These are phyloP conservation scores for Schoenoplectus tabernaemontani DNA, from an alignment of 202 grass and related monocot species.

Conservation along the genomic window DNA sequence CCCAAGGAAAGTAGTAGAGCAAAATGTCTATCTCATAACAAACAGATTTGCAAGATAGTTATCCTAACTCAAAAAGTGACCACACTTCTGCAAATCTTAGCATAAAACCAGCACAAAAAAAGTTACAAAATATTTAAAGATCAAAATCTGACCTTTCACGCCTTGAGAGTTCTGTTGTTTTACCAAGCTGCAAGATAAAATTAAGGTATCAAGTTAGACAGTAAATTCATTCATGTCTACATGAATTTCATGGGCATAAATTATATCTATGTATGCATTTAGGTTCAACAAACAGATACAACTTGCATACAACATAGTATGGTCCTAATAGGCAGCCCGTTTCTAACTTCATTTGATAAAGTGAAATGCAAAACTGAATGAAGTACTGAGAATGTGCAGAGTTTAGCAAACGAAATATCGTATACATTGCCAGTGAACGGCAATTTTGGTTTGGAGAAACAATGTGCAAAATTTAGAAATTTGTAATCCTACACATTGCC, in stretches of 20 bases:
- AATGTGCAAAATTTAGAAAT: background rate
- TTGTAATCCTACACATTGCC: background rate
- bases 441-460: background rate
- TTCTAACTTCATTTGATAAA: background rate
- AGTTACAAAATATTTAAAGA: background rate
- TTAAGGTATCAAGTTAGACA: background rate
- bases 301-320: background rate
- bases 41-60: background rate
- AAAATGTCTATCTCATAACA: background rate
- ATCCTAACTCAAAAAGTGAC: background rate
- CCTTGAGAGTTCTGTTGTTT: slow-evolving; percentile 86
- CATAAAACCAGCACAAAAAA: background rate
- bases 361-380: background rate
- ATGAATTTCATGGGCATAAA: background rate
- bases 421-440: background rate
- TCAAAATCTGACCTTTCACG: slow-evolving; percentile 63
- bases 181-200: slow-evolving; percentile 50
- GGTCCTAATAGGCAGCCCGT: no score
- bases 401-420: background rate
- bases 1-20: background rate
- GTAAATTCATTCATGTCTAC: background rate
- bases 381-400: background rate
- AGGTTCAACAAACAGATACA: background rate
- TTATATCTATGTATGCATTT: background rate
- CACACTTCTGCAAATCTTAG: background rate